These are phyloP conservation scores for Moelleriella libera DNA, from an alignment of 2,329 filamentous ascomycete species.

Conservation along the genomic window DNA sequence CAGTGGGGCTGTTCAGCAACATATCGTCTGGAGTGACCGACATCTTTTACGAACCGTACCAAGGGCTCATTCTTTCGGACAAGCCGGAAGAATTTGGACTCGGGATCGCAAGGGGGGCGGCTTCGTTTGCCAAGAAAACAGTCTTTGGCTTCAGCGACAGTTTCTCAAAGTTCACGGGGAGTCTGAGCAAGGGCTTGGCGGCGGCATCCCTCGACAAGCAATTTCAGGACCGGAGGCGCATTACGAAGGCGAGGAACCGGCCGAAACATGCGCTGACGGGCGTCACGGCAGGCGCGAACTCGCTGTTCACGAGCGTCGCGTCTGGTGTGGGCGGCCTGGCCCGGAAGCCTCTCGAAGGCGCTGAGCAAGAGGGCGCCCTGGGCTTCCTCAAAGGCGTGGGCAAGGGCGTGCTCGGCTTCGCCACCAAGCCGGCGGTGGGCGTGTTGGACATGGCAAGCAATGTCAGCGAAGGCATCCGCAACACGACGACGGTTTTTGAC, in stretches of 20 bases:
- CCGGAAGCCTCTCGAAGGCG: conserved; percentile 85
- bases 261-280: conserved; percentile 97
- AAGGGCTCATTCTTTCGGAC: conserved; percentile 92
- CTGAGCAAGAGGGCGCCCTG: conserved; percentile 83
- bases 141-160: conserved; percentile 96
- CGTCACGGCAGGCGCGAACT: conserved; percentile 89
- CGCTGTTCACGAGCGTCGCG: conserved; percentile 81
- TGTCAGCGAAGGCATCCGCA: conserved; percentile 91
- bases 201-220: conserved; percentile 96
- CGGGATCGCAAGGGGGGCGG: conserved; percentile 91
- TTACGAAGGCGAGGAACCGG: conserved; percentile 81
- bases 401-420: conserved; percentile 85
- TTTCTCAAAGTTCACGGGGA: conserved; percentile 94
- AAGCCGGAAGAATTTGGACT: conserved; percentile 87
- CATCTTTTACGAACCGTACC: conserved; percentile 98
- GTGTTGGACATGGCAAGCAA: conserved; percentile 96
- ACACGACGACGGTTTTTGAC: conserved; percentile 97
- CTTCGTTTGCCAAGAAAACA: conserved; percentile 95
- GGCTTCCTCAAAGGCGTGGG: conserved; percentile 97
- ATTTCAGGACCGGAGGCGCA: conserved; percentile 91
- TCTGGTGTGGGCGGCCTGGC: conserved; percentile 90
- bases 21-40: conserved; percentile 93
- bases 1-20: conserved; percentile 95
- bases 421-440: conserved; percentile 92
- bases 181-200: conserved; percentile 89